Base-by-base conservation (phyloP, 2,329 filamentous ascomycete species). In the Trichoderma pleuroti region DNA sequence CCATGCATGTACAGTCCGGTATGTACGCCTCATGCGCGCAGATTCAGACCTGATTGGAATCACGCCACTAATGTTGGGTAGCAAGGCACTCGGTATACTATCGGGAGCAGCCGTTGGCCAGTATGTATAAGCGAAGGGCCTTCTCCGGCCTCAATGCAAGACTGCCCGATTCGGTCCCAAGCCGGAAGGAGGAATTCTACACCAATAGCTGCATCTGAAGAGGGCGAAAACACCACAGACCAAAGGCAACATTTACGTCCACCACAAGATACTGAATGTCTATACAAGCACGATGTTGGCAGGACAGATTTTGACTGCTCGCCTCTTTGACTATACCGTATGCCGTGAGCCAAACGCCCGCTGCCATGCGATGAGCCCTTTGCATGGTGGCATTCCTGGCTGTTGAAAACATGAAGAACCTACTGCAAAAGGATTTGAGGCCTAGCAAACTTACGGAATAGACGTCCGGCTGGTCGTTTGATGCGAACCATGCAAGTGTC, bases 41-140 rank as follows among this genome's bases (percentile, higher is more conserved):
- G 10, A 34, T 42, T 8, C 36, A 30, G n/a, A 36, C 26, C 34
- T 65, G 7, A 59, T 32, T 26, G 28, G 12, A 24, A 68, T 68
- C 65, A 36, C 28, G 21, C 54, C 56, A 68, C 39, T 7, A 61
- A 36, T 49, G 2, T 49, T n/a, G 36, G 36, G 39, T 60, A 60
- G 39, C 28, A 49, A 46, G n/a, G 34, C 54, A 14, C 26, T 42
- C 26, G 42, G 24, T 24, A 68, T 68, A 21, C 36, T 32, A 60
- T 49, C 36, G 54, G 28, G 16, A 68, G 54, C 56, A 61, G 2
- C 65, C 21, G 39, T 8, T 60, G 21, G 54, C 24, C 36, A 52
- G 59, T 21, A 49, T 68, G 39, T 52, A 60, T 68, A 60, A 68
- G 39, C 65, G 39, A 68, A 68, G 36, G 52, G 34, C 32, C 64